Base-by-base conservation (phyloP, 2,329 filamentous ascomycete genomes). In the Hymenoscyphus linearis region DNA sequence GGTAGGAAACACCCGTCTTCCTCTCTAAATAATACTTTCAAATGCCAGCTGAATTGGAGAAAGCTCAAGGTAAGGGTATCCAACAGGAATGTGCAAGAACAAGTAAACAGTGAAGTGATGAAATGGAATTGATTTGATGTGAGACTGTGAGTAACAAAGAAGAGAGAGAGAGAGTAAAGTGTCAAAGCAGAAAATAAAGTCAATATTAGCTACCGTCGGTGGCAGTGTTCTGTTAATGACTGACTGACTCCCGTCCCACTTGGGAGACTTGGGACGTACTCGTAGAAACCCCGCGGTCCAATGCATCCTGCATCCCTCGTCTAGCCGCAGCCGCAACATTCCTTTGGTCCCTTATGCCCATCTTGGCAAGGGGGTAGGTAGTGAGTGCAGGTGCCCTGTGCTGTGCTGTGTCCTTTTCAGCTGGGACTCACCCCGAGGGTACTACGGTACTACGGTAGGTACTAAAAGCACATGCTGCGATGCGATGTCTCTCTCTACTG, bases 211-310 rank as follows among this genome's bases (percentile, higher is more conserved):
- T 47, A 47, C 40, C 36, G 26, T 26, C 25, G 16, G 50, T 22
- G 55, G 25, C 22, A 35, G 25, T 47, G 37, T 57, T 31, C 40
- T 26, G 22, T 34, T 54, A 54, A 18, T 54, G 35, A 26, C 16
- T 44, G 27, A 31, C 40, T 44, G 40, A 44, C 40, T 44, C 40
- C 40, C 9, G 16, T 44, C 40, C 40, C 9, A 40, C 36, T 40
- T 40, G 36, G 36, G 36, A 40, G 2, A 40, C 36, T 40, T 40
- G 36, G 36, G 36, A 40, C 14, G 36, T 40, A 18, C 31, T 16
- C 27, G 16, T 25, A 31, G 26, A 50, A 34, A 50, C 44, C 56
- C 60, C 55, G 60, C 60, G 55, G 60, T 58, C 35, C 37, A 60
- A 18, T 22, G 16, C 47, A n/a, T 14, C 16, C 18, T 37, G 27